phyloP scores from a whole-genome alignment of 805 yeast genomes.

The Pichia paraexigua region DNA sequence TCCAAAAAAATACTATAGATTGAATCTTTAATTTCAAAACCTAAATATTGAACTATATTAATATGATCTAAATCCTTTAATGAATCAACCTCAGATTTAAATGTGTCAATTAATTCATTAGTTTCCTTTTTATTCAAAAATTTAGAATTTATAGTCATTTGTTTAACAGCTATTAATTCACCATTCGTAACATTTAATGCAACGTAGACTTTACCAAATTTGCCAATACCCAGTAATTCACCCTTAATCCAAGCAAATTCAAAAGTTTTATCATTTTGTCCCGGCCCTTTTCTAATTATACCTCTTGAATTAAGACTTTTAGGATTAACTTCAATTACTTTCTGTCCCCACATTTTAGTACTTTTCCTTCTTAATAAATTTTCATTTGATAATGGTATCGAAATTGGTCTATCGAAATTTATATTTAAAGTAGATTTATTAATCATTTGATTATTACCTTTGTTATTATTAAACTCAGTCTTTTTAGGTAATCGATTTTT shows the following conservation, averaged over 20 bases:
- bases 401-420: neutral
- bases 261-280: slow-evolving; percentile 43
- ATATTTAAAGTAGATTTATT: neutral
- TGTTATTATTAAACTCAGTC: neutral
- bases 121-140: slow-evolving; percentile 36
- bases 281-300: slow-evolving; percentile 1
- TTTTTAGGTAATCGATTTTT: slow-evolving; percentile 21
- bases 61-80: slow-evolving; percentile 89
- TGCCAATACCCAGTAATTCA: slow-evolving; percentile 92
- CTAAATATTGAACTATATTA: slow-evolving; percentile 92
- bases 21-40: slow-evolving; percentile 71
- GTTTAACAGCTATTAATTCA: slow-evolving; percentile 98
- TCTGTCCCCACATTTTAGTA: slow-evolving; percentile 97
- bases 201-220: slow-evolving; percentile 88
- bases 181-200: slow-evolving; percentile 95
- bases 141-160: slow-evolving; percentile 59
- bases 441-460: neutral
- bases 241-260: slow-evolving; percentile 98
- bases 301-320: slow-evolving; percentile 38
- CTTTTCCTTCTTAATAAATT: slow-evolving; percentile 58
- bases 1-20: slow-evolving; percentile 85
- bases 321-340: slow-evolving; percentile 77
- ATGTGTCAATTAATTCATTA: slow-evolving; percentile 65
- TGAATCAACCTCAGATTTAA: slow-evolving; percentile 86
- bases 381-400: slow-evolving; percentile 5